Evolutionary conservation across 495 filamentous ascomycete species (phyloP), one percentile per base, ranked within the genome.

Genomic region (Elaphomyces granulatus): DNA sequence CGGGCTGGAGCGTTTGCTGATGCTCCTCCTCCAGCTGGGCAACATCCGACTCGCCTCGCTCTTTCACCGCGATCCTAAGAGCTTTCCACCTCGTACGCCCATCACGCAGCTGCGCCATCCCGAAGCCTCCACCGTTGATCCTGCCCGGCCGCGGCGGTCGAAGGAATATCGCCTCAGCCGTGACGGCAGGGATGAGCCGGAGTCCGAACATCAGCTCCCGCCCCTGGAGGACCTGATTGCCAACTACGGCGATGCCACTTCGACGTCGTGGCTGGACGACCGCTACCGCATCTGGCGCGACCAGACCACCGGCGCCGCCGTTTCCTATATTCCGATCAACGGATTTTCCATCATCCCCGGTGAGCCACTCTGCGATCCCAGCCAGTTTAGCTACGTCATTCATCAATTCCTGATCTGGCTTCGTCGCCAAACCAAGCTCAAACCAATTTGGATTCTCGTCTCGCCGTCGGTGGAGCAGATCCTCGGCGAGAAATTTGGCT

Each of bases 161-260:
- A 51, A 53, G 21, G 53, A 45, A 28, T n/a, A n/a, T n/a, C n/a
- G n/a, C n/a, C n/a, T n/a, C n/a, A 43, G 49, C 9, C 58, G 58
- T 2, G 33, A 62, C 46, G 9, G 52, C 15, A 37, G 37, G 30
- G 28, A 8, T 12, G 56, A 36, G 45, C 68, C 51, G 39, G 50
- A 44, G 26, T 65, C 60, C 21, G 49, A 58, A 31, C 64, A 67
- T 2, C 68, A 77, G 37, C 63, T 82, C 19, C 84, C 83, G 35
- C 67, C 81, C 3, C 53, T 93, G 16, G 81, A 83, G 49, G 77
- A 88, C 44, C 72, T 90, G 34, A 78, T 90, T 50, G 81, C 80
- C 44, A 93, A 90, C 58, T 93, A 93, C 45, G 85, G 84, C 36
- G 84, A 90, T 53, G 82, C 84, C 12, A 81, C 83, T 10, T 85